These are phyloP conservation scores for Aristolochia contorta DNA, from an alignment of 164 flowering plant species.

Conservation along the genomic window DNA sequence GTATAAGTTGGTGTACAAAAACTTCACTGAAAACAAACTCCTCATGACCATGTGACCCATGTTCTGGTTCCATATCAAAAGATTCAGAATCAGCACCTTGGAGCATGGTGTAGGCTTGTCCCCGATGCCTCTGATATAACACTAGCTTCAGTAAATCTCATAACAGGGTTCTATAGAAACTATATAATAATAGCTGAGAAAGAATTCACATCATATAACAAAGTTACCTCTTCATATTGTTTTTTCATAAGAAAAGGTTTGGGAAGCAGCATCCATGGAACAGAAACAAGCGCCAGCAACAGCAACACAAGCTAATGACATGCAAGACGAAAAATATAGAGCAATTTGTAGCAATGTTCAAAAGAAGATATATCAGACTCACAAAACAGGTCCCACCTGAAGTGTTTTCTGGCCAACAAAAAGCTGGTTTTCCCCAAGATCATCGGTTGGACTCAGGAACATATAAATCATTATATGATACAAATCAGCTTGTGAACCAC, in stretches of 20 bases:
- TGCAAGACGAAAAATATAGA: slow-evolving; percentile 2
- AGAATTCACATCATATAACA: not conserved
- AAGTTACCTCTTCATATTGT: slow-evolving; percentile 64
- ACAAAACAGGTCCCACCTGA: slow-evolving; percentile 49
- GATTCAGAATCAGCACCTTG: slow-evolving; percentile 48
- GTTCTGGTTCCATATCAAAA: slow-evolving; percentile 40
- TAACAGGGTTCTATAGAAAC: not conserved
- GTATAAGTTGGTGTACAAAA: slow-evolving; percentile 94
- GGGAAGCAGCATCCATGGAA: slow-evolving; percentile 98
- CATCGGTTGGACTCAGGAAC: slow-evolving; percentile 97
- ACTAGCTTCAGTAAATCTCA: not conserved
- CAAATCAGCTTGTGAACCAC: slow-evolving; percentile 92
- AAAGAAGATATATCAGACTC: not conserved
- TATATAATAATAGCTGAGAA: not conserved
- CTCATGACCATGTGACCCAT: slow-evolving; percentile 68
- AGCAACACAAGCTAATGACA: slow-evolving; percentile 54
- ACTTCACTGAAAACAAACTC: slow-evolving; percentile 97
- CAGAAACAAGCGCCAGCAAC: slow-evolving; percentile 69
- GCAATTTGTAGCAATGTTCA: no score
- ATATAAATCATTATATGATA: slow-evolving; percentile 94
- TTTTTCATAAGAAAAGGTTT: slow-evolving; percentile 87
- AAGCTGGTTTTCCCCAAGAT: slow-evolving; percentile 94
- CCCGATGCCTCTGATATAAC: slow-evolving; percentile 77
- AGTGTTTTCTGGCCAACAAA: slow-evolving; percentile 66
- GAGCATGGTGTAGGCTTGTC: slow-evolving; percentile 55